Evolutionary conservation across 2,329 filamentous ascomycete species (phyloP).

Genomic region (Hymenoscyphus albidus): DNA sequence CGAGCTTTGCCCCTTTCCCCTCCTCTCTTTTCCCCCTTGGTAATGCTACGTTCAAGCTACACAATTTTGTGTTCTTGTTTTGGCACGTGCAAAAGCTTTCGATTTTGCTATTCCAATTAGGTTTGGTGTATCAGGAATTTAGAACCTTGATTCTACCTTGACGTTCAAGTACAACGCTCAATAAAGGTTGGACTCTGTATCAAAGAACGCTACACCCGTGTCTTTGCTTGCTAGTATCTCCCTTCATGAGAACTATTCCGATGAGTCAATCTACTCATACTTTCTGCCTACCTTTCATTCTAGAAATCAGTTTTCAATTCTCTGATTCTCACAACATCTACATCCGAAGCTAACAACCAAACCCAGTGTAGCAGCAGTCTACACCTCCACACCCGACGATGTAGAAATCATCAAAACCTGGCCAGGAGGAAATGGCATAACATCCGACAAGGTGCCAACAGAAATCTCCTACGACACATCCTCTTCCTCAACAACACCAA

Average conservation of each 20-base stretch:
- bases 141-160: background rate
- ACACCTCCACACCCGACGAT: constrained; percentile 73
- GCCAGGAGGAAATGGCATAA: constrained; percentile 80
- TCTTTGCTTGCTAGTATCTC: background rate
- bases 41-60: background rate
- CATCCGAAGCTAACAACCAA: constrained; percentile 18
- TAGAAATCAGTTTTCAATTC: background rate
- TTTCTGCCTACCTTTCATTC: background rate
- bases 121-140: background rate
- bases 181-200: background rate
- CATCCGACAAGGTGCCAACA: constrained; percentile 82
- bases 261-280: background rate
- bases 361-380: constrained; percentile 63
- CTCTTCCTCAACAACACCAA: constrained; percentile 42
- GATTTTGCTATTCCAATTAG: background rate
- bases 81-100: background rate
- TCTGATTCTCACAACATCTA: background rate
- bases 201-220: background rate
- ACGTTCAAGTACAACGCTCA: background rate
- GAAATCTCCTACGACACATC: constrained; percentile 61
- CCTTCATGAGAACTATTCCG: background rate
- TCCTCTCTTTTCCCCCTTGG: background rate
- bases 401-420: constrained; percentile 81
- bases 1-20: background rate
- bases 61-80: background rate